These are phyloP conservation scores for Gyromitra esculenta DNA, from an alignment of 2,329 filamentous ascomycete species.

Conservation along the genomic window DNA sequence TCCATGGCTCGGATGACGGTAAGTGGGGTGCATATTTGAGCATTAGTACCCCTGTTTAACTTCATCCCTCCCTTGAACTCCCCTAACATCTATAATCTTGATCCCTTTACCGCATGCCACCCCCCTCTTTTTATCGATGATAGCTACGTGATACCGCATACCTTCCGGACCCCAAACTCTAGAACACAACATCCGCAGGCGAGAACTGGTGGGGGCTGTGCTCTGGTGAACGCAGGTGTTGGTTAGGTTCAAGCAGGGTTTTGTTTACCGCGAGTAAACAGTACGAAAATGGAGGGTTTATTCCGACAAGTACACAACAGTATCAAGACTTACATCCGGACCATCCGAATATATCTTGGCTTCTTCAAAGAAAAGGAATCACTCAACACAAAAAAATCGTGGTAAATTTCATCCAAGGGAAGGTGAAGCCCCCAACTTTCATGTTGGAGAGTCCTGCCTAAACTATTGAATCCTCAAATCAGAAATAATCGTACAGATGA, in stretches of 20 bases:
- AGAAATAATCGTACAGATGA: neutral
- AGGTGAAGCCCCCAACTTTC: neutral
- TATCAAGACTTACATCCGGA: neutral
- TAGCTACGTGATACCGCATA: neutral
- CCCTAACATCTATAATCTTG: neutral
- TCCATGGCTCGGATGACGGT: slow-evolving; percentile 30
- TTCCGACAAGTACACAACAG: neutral
- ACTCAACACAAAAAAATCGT: too few species aligned
- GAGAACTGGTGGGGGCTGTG: neutral
- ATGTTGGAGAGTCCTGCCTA: neutral
- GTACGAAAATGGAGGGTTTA: neutral
- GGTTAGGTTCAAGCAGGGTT: too few species aligned
- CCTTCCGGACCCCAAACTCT: neutral
- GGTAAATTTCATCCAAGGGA: too few species aligned
- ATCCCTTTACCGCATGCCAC: neutral
- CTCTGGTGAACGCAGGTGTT: neutral
- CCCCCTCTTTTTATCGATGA: neutral
- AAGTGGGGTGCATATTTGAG: neutral
- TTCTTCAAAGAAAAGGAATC: neutral
- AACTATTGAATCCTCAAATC: neutral
- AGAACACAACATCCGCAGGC: neutral
- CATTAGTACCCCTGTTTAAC: neutral
- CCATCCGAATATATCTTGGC: neutral
- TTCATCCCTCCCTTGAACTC: neutral
- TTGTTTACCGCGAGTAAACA: neutral